Evolutionary conservation across 2,329 filamentous ascomycete genomes (phyloP).

Genomic region (Blastomyces silverae): DNA sequence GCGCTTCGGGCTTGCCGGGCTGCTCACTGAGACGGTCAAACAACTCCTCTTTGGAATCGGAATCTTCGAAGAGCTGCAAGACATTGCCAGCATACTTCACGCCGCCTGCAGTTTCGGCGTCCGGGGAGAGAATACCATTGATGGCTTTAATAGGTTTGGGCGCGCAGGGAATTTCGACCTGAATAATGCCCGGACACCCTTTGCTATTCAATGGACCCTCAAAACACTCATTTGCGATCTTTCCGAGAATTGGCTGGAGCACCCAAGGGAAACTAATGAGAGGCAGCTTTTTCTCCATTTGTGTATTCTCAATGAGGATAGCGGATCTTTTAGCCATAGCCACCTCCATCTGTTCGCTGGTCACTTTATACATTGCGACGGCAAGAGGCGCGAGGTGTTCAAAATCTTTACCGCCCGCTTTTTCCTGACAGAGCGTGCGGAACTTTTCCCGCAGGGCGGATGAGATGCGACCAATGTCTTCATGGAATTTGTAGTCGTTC

Average conservation of each 20-base stretch:
- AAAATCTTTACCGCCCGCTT: conserved; percentile 55
- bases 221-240: conserved; percentile 52
- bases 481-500: conserved; percentile 77
- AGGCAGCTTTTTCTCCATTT: conserved; percentile 51
- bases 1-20: conserved; percentile 12
- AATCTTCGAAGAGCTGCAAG: conserved; percentile 29
- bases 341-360: conserved; percentile 59
- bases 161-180: not conserved
- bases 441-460: conserved; percentile 62
- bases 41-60: conserved; percentile 16
- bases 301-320: conserved; percentile 19
- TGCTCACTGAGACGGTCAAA: conserved; percentile 14
- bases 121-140: conserved; percentile 12
- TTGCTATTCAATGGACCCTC: conserved; percentile 4
- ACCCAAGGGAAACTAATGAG: conserved; percentile 94
- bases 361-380: conserved; percentile 81
- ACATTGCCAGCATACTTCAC: conserved; percentile 33
- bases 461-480: conserved; percentile 68
- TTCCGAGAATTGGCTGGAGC: conserved; percentile 64
- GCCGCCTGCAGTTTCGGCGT: conserved; percentile 31
- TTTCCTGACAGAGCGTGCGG: conserved; percentile 57
- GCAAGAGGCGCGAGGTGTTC: conserved; percentile 62
- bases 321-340: conserved; percentile 49
- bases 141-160: not conserved
- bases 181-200: not conserved